Evolutionary conservation across 139 green algal species (phyloP).

Genomic region (Chlorella sorokiniana): DNA sequence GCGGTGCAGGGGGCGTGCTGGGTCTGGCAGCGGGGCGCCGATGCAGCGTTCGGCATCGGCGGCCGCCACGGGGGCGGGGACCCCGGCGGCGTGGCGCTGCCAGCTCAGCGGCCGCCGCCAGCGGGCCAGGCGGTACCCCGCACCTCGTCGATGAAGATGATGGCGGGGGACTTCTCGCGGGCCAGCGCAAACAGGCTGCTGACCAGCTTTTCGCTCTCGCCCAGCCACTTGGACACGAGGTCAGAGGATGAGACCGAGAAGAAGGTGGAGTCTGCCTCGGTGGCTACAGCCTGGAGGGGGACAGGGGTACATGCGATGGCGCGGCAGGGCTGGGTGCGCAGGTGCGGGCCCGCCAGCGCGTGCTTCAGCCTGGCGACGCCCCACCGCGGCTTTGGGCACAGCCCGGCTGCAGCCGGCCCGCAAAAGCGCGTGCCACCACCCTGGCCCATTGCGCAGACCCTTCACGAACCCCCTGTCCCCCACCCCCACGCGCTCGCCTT

Average conservation of each 20-base stretch:
- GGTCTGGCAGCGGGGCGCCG: neutral
- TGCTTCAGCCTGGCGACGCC: too few species aligned
- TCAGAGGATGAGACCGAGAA: constrained; percentile 85
- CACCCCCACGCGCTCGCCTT: constrained; percentile 69
- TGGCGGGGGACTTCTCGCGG: constrained; percentile 90
- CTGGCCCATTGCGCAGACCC: too few species aligned
- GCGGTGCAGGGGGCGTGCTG: neutral
- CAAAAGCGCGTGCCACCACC: too few species aligned
- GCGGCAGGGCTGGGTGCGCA: neutral
- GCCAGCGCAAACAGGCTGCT: constrained; percentile 92
- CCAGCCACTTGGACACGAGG: constrained; percentile 91
- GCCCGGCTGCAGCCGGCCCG: too few species aligned
- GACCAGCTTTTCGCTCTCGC: constrained; percentile 98
- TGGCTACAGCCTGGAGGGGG: constrained; percentile 89
- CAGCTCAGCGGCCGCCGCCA: neutral
- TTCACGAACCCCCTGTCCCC: too few species aligned
- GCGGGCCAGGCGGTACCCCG: neutral
- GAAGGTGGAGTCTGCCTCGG: constrained; percentile 98
- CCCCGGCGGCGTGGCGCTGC: neutral
- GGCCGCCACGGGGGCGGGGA: too few species aligned
- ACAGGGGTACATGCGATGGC: neutral
- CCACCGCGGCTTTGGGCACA: too few species aligned
- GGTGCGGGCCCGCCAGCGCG: too few species aligned
- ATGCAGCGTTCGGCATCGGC: neutral
- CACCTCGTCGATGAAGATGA: constrained; percentile 99